Evolutionary conservation across 306 rosid genomes (phyloP).

Genomic region (Chamaecrista fasciculata): DNA sequence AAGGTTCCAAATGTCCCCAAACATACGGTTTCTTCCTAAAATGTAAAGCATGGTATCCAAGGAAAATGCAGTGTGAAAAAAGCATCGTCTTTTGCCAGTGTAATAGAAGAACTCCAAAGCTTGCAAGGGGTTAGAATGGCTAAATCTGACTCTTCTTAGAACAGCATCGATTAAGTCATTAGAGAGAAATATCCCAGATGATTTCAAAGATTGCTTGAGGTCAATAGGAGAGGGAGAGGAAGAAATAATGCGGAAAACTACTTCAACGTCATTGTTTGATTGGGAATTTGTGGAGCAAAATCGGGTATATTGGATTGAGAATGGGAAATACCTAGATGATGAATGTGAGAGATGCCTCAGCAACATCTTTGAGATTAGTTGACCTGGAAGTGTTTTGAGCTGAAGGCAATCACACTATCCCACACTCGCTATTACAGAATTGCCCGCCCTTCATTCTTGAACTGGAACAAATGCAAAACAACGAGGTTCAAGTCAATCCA

Average conservation of each 20-base stretch:
- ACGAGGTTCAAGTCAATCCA: too few relatives aligned
- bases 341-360: slow-evolving; percentile 23
- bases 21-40: slow-evolving; percentile 73
- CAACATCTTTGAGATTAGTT: slow-evolving; percentile 7
- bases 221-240: slow-evolving; percentile 38
- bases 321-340: slow-evolving; percentile 25
- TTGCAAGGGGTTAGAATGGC: slow-evolving; percentile 75
- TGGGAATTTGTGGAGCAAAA: slow-evolving; percentile 36
- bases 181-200: slow-evolving; percentile 63
- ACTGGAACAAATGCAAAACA: too few relatives aligned
- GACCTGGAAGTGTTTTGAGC: neutral
- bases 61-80: slow-evolving; percentile 66
- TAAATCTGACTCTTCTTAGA: slow-evolving; percentile 73
- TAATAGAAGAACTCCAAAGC: slow-evolving; percentile 68
- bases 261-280: slow-evolving; percentile 42
- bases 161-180: slow-evolving; percentile 71
- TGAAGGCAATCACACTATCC: neutral
- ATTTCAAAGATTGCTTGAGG: slow-evolving; percentile 54
- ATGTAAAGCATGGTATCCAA: slow-evolving; percentile 80
- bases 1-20: slow-evolving; percentile 54
- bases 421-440: neutral
- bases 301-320: slow-evolving; percentile 7
- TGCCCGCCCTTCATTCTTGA: neutral
- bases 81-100: slow-evolving; percentile 66
- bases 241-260: slow-evolving; percentile 43